Evolutionary conservation across 2,329 filamentous ascomycete species (phyloP).

Genomic region (Penicillium olsonii): DNA sequence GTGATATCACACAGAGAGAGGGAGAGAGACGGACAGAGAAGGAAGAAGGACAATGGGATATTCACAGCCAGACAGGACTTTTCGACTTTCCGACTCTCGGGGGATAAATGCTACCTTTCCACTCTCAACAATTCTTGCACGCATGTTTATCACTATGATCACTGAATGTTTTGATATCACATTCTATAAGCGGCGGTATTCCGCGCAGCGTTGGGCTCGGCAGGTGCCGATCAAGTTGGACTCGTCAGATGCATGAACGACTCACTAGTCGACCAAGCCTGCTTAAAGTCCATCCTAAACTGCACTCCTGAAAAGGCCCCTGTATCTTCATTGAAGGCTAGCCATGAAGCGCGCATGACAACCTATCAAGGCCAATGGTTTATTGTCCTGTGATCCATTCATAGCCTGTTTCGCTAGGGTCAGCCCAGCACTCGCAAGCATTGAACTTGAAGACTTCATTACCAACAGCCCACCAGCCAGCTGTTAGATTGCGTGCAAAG

Average conservation of each 20-base stretch:
- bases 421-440: slow-evolving; percentile 53
- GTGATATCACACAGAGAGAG: too few relatives aligned
- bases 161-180: too few relatives aligned
- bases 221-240: neutral
- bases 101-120: too few relatives aligned
- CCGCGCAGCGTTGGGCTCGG: slow-evolving; percentile 3
- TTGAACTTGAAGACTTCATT: slow-evolving; percentile 65
- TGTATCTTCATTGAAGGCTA: too few relatives aligned
- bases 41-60: too few relatives aligned
- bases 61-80: too few relatives aligned
- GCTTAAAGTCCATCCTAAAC: neutral
- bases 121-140: slow-evolving; percentile 4
- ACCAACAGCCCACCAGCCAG: slow-evolving; percentile 64
- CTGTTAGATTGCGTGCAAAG: slow-evolving; percentile 61
- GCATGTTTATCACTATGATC: too few relatives aligned
- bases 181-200: slow-evolving; percentile 15
- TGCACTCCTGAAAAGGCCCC: too few relatives aligned
- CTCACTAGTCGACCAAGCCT: neutral
- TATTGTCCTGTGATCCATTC: neutral
- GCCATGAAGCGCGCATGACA: too few relatives aligned
- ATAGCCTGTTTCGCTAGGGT: slow-evolving; percentile 3
- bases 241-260: neutral
- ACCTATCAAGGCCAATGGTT: neutral
- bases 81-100: too few relatives aligned
- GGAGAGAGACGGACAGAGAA: too few relatives aligned